Evolutionary conservation across 192 early-diverging fungal species (phyloP).

Genomic region (Anaeromyces robustus): DNA sequence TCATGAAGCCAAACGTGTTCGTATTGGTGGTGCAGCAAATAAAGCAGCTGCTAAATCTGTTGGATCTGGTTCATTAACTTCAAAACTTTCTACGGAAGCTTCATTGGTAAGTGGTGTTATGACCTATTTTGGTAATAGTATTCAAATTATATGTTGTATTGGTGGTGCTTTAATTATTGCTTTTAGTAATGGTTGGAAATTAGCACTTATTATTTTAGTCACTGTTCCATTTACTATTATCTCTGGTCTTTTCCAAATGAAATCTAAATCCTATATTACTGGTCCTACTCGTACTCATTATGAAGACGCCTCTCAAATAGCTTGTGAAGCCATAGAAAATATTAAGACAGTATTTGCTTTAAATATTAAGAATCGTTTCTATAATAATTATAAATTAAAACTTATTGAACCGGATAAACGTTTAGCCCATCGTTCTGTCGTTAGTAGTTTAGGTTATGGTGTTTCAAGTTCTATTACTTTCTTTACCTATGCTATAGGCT

Average conservation of each 20-base stretch:
- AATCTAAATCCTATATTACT: constrained; percentile 1
- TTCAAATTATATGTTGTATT: constrained; percentile 22
- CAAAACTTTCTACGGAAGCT: constrained; percentile 69
- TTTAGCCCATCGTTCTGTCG: constrained; percentile 41
- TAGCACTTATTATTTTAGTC: constrained; percentile 60
- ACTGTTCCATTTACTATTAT: constrained; percentile 40
- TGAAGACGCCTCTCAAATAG: constrained; percentile 62
- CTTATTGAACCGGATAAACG: constrained; percentile 51
- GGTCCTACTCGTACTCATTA: constrained; percentile 16
- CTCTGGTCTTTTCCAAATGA: constrained; percentile 31
- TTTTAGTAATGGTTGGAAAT: constrained; percentile 58
- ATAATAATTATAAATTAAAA: constrained; percentile 37
- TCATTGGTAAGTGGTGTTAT: constrained; percentile 30
- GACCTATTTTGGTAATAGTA: constrained; percentile 31
- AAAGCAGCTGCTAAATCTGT: constrained; percentile 7
- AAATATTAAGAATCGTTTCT: constrained; percentile 23
- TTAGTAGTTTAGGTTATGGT: constrained; percentile 57
- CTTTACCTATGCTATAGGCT: constrained; percentile 56
- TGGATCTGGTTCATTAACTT: constrained; percentile 57
- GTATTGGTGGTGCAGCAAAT: background rate
- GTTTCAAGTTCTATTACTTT: constrained; percentile 55
- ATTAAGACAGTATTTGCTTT: constrained; percentile 78
- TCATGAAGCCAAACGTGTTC: background rate
- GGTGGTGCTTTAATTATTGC: constrained; percentile 38
- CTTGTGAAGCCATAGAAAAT: constrained; percentile 66